Evolutionary conservation across 805 yeast species (phyloP), one percentile per base, ranked within the genome.

Genomic region (Nakazawaea pomicola): DNA sequence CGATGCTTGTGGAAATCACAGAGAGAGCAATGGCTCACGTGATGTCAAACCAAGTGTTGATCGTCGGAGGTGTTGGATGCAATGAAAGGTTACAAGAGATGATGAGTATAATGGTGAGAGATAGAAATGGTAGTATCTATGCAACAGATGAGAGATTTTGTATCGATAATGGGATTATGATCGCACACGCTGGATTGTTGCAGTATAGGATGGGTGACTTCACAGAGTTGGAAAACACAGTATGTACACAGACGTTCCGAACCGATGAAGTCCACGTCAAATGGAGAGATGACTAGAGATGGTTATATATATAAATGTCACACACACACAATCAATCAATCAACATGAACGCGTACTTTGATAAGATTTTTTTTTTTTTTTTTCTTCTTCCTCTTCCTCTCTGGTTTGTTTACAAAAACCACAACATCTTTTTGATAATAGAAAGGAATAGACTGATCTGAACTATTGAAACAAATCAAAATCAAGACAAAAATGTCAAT

Each of bases 1-100:
- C 97, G 9, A 93, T 93, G 99, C 72, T 93, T 46, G 97, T 93
- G 14, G 99, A 93, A 60, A 93, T 93, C 51, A 93, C 99, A 0
- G 99, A 93, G 57, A 70, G 99, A 29, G 99, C 99, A 2, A 85
- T 93, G 95, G 99, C 99, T 0, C 99, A 93, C 56, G 98, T 91
- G 3, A 80, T 82, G 51, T 74, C 95, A 3, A 75, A 76, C 46
- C 95, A 90, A 58, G 99, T 93, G 15, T 67, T 93, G 36, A 87
- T 93, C 38, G 99, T 93, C 2, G 99, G 99, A 10, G 99, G 99
- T 18, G 99, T 93, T n/a, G 99, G 99, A 0, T 88, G 95, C 51
- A 93, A 93, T 56, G 83, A 80, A 49, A 61, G 98, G 46, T 65
- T 93, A 46, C 99, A 93, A 58, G 80, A 86, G 52, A 93, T 93